Evolutionary conservation across 306 rosid species (phyloP), one percentile per base, ranked within the genome.

Genomic region (Fagus crenata): DNA sequence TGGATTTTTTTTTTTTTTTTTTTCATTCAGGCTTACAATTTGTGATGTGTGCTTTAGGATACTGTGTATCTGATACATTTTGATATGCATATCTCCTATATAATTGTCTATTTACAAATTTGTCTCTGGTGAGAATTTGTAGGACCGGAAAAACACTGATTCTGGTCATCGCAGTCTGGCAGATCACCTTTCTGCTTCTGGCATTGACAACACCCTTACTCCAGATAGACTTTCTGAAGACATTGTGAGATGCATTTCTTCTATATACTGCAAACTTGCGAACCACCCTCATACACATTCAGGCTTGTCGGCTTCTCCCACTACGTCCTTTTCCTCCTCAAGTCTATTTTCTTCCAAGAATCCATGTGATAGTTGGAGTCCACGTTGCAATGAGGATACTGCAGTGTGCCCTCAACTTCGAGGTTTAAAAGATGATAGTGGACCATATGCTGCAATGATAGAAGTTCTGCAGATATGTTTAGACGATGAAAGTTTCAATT

Each of bases 191-290:
- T 75, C 85, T 37, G 77, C 53, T 74, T 71, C 83, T 67, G 4
- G 49, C 65, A 49, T 58, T 36, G 76, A 64, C 42, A 53, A 58
- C 43, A 33, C 53, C 76, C 69, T 75, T 22, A 36, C 83, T 53
- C 87, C 81, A 0, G 85, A 84, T 77, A 77, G 81, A 77, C 82
- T 84, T 43, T 84, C 87, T 11, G 80, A 84, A 63, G 85, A 81
- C 55, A 72, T 84, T 31, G 73, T 81, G 14, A 77, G 77, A 77
- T 81, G 87, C 85, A 77, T 84, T 75, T 69, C 82, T 84, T 81
- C 87, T 58, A 77, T 81, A 42, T 84, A 81, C 49, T 84, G 85
- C 87, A 81, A 81, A 73, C 80, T 84, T 5, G 78, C 74, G 4
- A 54, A 70, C 64, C 77, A 76, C 39, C 51, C 82, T 64, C 84